Base-by-base conservation (phyloP, 305 asterid species). In the Nicotiana rustica region DNA sequence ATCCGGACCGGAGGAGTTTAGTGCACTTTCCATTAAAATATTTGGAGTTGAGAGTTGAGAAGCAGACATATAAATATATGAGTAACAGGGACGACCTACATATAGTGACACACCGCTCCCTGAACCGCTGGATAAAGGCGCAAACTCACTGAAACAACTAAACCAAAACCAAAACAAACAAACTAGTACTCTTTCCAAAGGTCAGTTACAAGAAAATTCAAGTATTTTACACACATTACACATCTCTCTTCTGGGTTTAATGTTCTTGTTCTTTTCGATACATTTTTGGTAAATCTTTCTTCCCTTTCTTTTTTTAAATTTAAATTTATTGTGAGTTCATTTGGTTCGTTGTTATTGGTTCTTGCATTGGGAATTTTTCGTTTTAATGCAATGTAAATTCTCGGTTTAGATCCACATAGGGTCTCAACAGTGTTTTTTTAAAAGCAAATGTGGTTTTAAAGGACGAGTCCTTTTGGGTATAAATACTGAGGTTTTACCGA, bases 41-140 rank as follows among this genome's bases (percentile, higher is more conserved):
- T 67, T 67, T 67, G 29, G 47, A 67, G 73, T 3, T 67, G 3
- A 31, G 2, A 19, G 33, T 68, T 8, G 65, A 29, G 65, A 52
- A 75, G 47, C 6, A 52, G 66, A 29, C 79, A 75, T 75, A 75
- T 75, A 75, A 52, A 75, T 75, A 71, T 13, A 52, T 15, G 52
- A 25, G 80, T 15, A 52, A 75, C 80, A 75, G 80, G 65, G 44
- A 75, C 65, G 44, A 75, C 15, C 44, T 47, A 49, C 44, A 75
- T 52, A 75, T 25, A 75, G 47, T 49, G 80, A 75, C 80, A 29
- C 80, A 52, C 49, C 65, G 17, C 80, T 75, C 66, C 80, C 65
- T 47, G 15, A 73, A 21, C 21, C 62, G 44, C 62, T 73, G 79
- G 79, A 73, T 21, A 49, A 73, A 73, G 79, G 41, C 64, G 47